A percentile compares a stretch with the other conserved stretches of the same genome.
Evolutionary conservation across 2,329 filamentous ascomycete genomes (phyloP).

Genomic region (Bipolaris sorokiniana): DNA sequence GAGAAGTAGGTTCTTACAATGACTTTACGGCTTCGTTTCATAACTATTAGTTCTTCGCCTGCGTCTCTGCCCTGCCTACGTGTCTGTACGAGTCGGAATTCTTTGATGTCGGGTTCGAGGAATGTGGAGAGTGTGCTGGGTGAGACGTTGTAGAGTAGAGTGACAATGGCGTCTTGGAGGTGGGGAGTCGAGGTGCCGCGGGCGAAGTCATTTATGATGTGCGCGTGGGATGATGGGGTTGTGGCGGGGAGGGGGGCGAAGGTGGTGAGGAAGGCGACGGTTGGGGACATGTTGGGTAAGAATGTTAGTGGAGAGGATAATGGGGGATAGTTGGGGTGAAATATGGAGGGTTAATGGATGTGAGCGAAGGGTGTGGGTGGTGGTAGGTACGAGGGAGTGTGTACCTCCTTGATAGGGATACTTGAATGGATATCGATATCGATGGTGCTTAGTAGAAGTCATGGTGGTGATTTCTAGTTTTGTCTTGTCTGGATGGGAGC

Average conservation of each 20-base stretch:
- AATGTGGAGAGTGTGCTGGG: neutral
- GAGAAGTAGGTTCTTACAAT: too few species aligned
- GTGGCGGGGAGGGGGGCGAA: slow-evolving; percentile 1
- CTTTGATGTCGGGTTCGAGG: neutral
- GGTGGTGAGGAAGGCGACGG: slow-evolving; percentile 1
- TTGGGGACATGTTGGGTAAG: neutral
- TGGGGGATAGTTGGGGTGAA: neutral
- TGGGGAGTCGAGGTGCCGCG: neutral
- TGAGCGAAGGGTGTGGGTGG: too few species aligned
- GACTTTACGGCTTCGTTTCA: neutral
- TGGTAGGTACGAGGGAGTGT: neutral
- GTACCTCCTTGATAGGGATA: too few species aligned
- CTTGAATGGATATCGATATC: too few species aligned
- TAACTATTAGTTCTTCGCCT: neutral
- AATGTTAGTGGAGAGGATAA: neutral
- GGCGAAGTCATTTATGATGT: slow-evolving; percentile 8
- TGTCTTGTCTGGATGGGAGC: too few species aligned
- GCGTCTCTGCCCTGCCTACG: neutral
- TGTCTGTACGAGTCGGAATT: neutral
- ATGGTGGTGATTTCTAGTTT: too few species aligned
- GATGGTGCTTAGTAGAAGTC: too few species aligned
- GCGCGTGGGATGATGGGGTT: slow-evolving; percentile 5
- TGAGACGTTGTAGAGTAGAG: neutral
- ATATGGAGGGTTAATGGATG: neutral
- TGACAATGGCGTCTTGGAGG: neutral